Evolutionary conservation across 805 yeast species (phyloP).

Genomic region (Pichia scutulata): DNA sequence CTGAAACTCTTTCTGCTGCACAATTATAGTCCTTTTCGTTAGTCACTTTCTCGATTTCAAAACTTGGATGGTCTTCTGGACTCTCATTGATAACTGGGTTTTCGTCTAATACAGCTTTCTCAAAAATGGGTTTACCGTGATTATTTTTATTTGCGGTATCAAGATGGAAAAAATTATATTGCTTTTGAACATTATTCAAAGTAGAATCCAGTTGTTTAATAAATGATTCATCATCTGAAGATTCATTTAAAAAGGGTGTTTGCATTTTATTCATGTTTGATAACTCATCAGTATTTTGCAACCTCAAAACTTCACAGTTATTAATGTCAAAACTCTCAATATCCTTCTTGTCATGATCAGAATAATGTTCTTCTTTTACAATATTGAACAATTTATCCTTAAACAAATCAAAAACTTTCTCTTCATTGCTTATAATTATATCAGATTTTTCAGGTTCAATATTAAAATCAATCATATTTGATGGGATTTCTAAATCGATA

Average conservation of each 20-base stretch:
- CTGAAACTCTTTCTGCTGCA: not conserved
- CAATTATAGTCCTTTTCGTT: not conserved
- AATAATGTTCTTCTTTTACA: conserved; percentile 6
- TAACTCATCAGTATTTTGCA: not conserved
- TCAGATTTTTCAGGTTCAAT: conserved; percentile 40
- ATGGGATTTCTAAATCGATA: conserved; percentile 22
- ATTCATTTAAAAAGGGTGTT: not conserved
- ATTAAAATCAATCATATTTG: conserved; percentile 29
- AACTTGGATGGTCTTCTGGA: not conserved
- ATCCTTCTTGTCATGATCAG: conserved; percentile 2
- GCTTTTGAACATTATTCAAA: not conserved
- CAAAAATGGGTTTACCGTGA: too few species aligned
- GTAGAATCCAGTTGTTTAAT: conserved; percentile 3
- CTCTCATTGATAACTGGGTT: not conserved
- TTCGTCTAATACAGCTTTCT: not conserved
- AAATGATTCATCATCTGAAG: conserved; percentile 1
- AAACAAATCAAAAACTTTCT: conserved; percentile 15
- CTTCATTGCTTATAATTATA: conserved; percentile 25
- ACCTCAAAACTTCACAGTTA: not conserved
- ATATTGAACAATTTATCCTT: conserved; percentile 3
- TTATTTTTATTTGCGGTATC: not conserved
- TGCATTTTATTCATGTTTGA: not conserved
- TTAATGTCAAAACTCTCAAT: not conserved
- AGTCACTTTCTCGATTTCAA: not conserved
- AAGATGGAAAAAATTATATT: not conserved